A percentile compares a stretch with the other conserved stretches of the same genome.
Conservation (phyloP, 2,329 filamentous ascomycete genomes). For the Exophiala oligosperma region DNA sequence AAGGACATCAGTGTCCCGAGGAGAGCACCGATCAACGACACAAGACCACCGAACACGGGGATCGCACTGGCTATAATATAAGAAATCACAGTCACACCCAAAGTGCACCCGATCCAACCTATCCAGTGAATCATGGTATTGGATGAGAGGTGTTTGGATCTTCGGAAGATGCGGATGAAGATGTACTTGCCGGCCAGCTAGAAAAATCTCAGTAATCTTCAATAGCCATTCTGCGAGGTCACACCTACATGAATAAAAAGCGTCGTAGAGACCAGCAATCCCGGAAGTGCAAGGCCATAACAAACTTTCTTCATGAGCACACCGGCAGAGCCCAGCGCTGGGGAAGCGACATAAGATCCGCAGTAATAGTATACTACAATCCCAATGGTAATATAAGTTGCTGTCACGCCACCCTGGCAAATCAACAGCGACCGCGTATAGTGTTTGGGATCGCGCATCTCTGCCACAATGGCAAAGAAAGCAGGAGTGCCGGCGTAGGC, state of each 20-base stretch:
- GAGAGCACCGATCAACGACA: slow-evolving; percentile 51
- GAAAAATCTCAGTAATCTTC: too few relatives aligned
- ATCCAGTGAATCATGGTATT: slow-evolving; percentile 50
- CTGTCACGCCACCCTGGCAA: slow-evolving; percentile 35
- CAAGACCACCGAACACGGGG: slow-evolving; percentile 56
- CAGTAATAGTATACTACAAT: slow-evolving; percentile 38
- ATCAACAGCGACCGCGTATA: slow-evolving; percentile 43
- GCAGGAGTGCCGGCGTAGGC: slow-evolving; percentile 48
- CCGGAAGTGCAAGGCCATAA: slow-evolving; percentile 39
- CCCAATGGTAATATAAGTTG: slow-evolving; percentile 36
- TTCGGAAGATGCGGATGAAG: slow-evolving; percentile 37
- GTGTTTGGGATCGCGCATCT: slow-evolving; percentile 36
- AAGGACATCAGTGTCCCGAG: slow-evolving; percentile 52
- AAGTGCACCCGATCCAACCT: slow-evolving; percentile 51
- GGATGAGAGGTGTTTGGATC: slow-evolving; percentile 46
- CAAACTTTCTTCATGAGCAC: slow-evolving; percentile 33
- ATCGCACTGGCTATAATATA: slow-evolving; percentile 57
- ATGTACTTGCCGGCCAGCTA: slow-evolving; percentile 35
- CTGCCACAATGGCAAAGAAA: slow-evolving; percentile 38
- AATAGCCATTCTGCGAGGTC: too few relatives aligned
- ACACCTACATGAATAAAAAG: slow-evolving; percentile 34
- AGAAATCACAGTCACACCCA: slow-evolving; percentile 44
- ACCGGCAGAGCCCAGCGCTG: slow-evolving; percentile 36
- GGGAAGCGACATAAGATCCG: slow-evolving; percentile 36
- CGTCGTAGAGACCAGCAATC: slow-evolving; percentile 39